Percentiles rank a stretch among this genome's conserved stretches.
Evolutionary conservation across 495 filamentous ascomycete genomes (phyloP).

Genomic region (Aspergillus leporis): DNA sequence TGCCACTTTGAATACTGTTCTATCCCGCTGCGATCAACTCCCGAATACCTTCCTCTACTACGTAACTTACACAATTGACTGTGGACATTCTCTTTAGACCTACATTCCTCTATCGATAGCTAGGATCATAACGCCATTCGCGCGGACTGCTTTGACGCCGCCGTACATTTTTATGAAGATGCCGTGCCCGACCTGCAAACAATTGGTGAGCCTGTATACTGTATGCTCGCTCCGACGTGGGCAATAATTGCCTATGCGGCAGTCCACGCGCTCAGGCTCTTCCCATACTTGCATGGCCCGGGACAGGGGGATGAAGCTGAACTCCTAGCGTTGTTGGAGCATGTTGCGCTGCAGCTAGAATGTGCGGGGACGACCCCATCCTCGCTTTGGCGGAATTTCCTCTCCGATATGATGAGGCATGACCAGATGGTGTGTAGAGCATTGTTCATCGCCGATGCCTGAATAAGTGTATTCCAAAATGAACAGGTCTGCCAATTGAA

Average conservation of each 20-base stretch:
- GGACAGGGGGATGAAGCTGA: constrained; percentile 20
- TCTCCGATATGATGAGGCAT: too few species aligned
- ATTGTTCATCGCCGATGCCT: too few species aligned
- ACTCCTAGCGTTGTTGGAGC: constrained; percentile 23
- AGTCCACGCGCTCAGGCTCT: constrained; percentile 25
- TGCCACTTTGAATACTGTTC: too few species aligned
- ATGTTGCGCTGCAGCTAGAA: constrained; percentile 27
- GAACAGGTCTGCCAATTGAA: too few species aligned
- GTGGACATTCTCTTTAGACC: constrained; percentile 31
- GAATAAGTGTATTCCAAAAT: too few species aligned
- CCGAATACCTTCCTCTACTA: constrained; percentile 24
- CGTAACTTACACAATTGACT: constrained; percentile 27
- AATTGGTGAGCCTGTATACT: constrained; percentile 29
- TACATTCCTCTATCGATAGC: constrained; percentile 13
- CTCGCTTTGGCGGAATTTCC: constrained; percentile 19
- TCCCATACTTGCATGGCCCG: constrained; percentile 18
- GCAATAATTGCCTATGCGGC: constrained; percentile 33
- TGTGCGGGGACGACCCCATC: constrained; percentile 26
- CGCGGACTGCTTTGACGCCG: constrained; percentile 41
- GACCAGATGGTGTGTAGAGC: too few species aligned
- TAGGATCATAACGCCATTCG: constrained; percentile 42
- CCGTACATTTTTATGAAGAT: constrained; percentile 31
- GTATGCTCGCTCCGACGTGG: constrained; percentile 35
- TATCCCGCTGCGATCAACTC: constrained; percentile 17
- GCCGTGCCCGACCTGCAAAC: constrained; percentile 25